Conservation (phyloP, 1,284 basidiomycete genomes). For the Tausonia pullulans region DNA sequence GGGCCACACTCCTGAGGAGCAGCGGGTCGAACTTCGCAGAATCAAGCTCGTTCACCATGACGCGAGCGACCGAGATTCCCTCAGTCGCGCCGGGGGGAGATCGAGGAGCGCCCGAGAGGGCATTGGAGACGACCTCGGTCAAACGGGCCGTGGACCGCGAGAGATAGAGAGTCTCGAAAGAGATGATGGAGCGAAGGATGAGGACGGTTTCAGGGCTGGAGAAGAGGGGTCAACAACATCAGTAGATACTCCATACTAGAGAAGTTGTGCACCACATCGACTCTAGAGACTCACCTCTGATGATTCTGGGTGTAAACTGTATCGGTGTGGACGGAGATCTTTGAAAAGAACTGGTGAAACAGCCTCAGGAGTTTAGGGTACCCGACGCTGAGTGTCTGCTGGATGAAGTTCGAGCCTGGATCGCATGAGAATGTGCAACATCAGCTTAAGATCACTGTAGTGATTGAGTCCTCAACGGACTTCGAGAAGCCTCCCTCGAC, state of each 20-base stretch:
- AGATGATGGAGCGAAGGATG: conserved; percentile 65
- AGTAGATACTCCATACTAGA: background rate
- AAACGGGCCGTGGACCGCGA: conserved; percentile 68
- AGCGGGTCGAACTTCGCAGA: conserved; percentile 86
- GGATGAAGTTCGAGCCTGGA: conserved; percentile 66
- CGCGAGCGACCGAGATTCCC: conserved; percentile 61
- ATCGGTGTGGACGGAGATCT: conserved; percentile 87
- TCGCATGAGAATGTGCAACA: no score
- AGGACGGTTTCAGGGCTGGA: conserved; percentile 78
- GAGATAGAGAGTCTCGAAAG: conserved; percentile 73
- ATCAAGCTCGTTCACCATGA: conserved; percentile 79
- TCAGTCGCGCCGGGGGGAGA: conserved; percentile 61
- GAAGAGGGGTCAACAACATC: background rate
- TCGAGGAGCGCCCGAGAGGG: conserved; percentile 54
- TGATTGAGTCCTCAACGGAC: conserved; percentile 34
- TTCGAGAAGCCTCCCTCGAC: conserved; percentile 59
- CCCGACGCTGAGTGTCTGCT: conserved; percentile 69
- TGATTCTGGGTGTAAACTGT: conserved; percentile 69
- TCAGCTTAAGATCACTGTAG: no score
- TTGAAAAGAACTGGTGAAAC: conserved; percentile 91
- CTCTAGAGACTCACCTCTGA: conserved; percentile 54
- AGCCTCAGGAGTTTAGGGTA: conserved; percentile 77
- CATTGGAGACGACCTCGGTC: conserved; percentile 62
- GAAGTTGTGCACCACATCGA: background rate
- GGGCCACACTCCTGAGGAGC: conserved; percentile 64